These are phyloP conservation scores for Arabis alpina DNA, from an alignment of 345 rosid species.

Conservation along the genomic window DNA sequence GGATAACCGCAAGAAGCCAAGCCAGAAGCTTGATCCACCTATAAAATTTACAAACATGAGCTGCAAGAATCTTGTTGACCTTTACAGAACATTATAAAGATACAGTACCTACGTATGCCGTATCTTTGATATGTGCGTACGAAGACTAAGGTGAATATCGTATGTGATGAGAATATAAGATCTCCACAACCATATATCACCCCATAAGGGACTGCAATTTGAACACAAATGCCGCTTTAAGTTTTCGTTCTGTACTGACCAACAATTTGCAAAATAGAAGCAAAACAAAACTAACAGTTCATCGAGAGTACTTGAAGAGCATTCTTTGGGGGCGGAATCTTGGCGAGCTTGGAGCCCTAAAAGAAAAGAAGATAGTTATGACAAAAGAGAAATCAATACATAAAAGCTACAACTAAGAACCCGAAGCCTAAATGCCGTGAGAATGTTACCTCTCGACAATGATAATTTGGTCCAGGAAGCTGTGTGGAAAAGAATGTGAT, in stretches of 20 bases:
- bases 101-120: slow-evolving; percentile 62
- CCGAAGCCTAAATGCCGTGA: background rate
- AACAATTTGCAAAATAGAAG: background rate
- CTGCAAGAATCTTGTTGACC: background rate
- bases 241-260: background rate
- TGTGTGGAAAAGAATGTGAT: slow-evolving; percentile 81
- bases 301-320: slow-evolving; percentile 61
- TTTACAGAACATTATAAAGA: background rate
- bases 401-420: background rate
- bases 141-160: slow-evolving; percentile 76
- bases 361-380: slow-evolving; percentile 18
- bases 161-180: slow-evolving; percentile 93
- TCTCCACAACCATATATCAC: slow-evolving; percentile 81
- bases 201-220: slow-evolving; percentile 73
- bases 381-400: background rate
- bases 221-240: slow-evolving; percentile 12
- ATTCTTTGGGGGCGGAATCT: slow-evolving; percentile 65
- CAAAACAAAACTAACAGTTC: slow-evolving; percentile 53
- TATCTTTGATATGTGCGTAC: slow-evolving; percentile 74
- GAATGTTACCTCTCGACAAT: slow-evolving; percentile 71
- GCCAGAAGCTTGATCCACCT: slow-evolving; percentile 75
- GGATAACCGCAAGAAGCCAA: slow-evolving; percentile 72
- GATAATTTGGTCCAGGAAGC: slow-evolving; percentile 43
- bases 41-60: slow-evolving; percentile 20
- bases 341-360: slow-evolving; percentile 80